phyloP scores from a whole-genome alignment of 108 stramenopile genomes.

The Poteriospumella lacustris region DNA sequence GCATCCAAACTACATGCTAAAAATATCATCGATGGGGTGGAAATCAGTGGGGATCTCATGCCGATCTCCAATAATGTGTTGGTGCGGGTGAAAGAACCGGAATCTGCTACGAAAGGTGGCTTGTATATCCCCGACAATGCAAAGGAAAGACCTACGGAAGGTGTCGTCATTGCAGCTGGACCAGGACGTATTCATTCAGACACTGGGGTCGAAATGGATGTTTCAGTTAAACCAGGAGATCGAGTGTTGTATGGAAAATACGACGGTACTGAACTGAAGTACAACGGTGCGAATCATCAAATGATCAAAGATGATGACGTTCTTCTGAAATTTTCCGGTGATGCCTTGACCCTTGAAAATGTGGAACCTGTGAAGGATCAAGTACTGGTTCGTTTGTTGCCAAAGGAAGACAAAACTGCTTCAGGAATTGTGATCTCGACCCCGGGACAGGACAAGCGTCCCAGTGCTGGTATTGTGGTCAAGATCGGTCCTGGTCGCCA shows the following conservation, averaged over 20 bases:
- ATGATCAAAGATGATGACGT: slow-evolving; percentile 78
- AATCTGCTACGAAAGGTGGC: slow-evolving; percentile 67
- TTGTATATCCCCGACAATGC: slow-evolving; percentile 72
- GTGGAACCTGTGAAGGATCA: slow-evolving; percentile 63
- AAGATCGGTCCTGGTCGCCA: slow-evolving; percentile 78
- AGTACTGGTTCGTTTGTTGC: slow-evolving; percentile 67
- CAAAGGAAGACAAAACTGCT: slow-evolving; percentile 61
- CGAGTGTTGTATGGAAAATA: slow-evolving; percentile 79
- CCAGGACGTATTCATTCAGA: slow-evolving; percentile 71
- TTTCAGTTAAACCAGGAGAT: slow-evolving; percentile 68
- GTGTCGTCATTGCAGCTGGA: slow-evolving; percentile 64
- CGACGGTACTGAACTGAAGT: slow-evolving; percentile 76
- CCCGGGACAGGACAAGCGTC: slow-evolving; percentile 55
- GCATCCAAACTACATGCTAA: too few species aligned
- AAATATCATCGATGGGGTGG: slow-evolving; percentile 58
- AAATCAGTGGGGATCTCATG: slow-evolving; percentile 56
- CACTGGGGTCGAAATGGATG: slow-evolving; percentile 62
- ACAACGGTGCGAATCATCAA: slow-evolving; percentile 65
- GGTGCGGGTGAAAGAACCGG: slow-evolving; percentile 60
- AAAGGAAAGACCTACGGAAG: slow-evolving; percentile 72
- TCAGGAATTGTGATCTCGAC: slow-evolving; percentile 66
- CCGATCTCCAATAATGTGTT: slow-evolving; percentile 75
- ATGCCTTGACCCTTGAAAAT: slow-evolving; percentile 59
- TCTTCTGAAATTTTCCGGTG: slow-evolving; percentile 70
- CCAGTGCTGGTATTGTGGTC: slow-evolving; percentile 69